Percentiles rank a stretch among this genome's conserved stretches.
These are phyloP conservation scores for Yamadazyma takamatsuzukensis DNA, from an alignment of 805 yeast species.

Conservation along the genomic window DNA sequence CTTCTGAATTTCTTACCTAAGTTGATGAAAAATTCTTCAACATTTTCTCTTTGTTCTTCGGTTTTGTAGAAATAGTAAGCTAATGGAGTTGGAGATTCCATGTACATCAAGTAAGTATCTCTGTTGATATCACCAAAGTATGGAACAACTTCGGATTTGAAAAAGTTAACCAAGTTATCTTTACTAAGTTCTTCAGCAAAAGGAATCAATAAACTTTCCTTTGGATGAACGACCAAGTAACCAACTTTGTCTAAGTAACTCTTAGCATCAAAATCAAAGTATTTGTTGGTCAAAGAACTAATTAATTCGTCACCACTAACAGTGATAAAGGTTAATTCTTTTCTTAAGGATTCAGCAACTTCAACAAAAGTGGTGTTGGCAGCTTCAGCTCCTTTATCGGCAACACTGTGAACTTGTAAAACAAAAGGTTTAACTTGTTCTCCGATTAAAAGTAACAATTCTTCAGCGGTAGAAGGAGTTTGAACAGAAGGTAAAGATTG, in stretches of 20 bases:
- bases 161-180: slow-evolving; percentile 43
- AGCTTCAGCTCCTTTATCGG: slow-evolving; percentile 21
- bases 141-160: slow-evolving; percentile 68
- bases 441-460: slow-evolving; percentile 47
- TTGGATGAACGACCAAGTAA: slow-evolving; percentile 48
- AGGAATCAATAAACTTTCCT: slow-evolving; percentile 44
- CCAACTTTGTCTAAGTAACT: slow-evolving; percentile 9
- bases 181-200: slow-evolving; percentile 34
- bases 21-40: slow-evolving; percentile 49
- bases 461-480: slow-evolving; percentile 39
- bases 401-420: slow-evolving; percentile 45
- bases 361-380: slow-evolving; percentile 54
- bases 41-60: slow-evolving; percentile 60
- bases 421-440: slow-evolving; percentile 52
- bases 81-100: slow-evolving; percentile 69
- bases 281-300: slow-evolving; percentile 32
- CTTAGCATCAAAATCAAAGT: slow-evolving; percentile 30
- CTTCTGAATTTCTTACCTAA: slow-evolving; percentile 78
- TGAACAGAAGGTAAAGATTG: slow-evolving; percentile 72
- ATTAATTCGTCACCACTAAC: slow-evolving; percentile 38
- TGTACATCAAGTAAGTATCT: slow-evolving; percentile 70
- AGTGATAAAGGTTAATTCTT: slow-evolving; percentile 55
- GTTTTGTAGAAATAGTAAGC: slow-evolving; percentile 83
- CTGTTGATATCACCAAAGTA: slow-evolving; percentile 85
- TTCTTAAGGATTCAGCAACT: slow-evolving; percentile 64